Percentiles rank a stretch among this genome's conserved stretches.
Evolutionary conservation across 176 grass and related monocot genomes (phyloP).

Genomic region (Zoysia pacifica): DNA sequence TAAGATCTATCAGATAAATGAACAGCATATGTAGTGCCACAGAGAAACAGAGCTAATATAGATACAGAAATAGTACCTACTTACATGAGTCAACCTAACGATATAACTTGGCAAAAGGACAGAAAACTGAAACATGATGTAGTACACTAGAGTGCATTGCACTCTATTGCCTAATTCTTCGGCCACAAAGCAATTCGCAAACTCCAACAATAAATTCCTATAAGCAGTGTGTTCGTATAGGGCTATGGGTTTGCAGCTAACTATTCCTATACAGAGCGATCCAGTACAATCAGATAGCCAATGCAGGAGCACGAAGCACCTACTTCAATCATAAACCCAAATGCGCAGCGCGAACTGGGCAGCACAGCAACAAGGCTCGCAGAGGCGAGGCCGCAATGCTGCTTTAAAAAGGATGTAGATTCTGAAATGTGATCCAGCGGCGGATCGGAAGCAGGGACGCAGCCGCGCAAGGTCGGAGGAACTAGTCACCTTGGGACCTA

Average conservation of each 20-base stretch:
- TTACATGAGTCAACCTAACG: not conserved
- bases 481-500: constrained; percentile 29
- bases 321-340: constrained; percentile 15
- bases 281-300: not conserved
- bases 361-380: not conserved
- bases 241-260: not conserved
- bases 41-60: not conserved
- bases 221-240: not conserved
- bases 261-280: not conserved
- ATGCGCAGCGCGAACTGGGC: not conserved
- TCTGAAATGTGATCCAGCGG: constrained; percentile 7
- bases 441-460: not conserved
- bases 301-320: constrained; percentile 8
- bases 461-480: not conserved
- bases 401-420: no score
- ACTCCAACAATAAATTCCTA: not conserved
- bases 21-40: not conserved
- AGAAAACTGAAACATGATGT: constrained; percentile 4
- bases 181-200: not conserved
- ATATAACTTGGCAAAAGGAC: not conserved
- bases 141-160: not conserved
- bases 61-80: not conserved
- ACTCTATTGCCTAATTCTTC: not conserved
- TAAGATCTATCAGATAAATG: not conserved
- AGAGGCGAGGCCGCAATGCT: no score